A percentile compares a stretch with the other conserved stretches of the same genome.
These are phyloP conservation scores for Neoascochyta sp. DNA, from an alignment of 2,329 filamentous ascomycete genomes.

Conservation along the genomic window DNA sequence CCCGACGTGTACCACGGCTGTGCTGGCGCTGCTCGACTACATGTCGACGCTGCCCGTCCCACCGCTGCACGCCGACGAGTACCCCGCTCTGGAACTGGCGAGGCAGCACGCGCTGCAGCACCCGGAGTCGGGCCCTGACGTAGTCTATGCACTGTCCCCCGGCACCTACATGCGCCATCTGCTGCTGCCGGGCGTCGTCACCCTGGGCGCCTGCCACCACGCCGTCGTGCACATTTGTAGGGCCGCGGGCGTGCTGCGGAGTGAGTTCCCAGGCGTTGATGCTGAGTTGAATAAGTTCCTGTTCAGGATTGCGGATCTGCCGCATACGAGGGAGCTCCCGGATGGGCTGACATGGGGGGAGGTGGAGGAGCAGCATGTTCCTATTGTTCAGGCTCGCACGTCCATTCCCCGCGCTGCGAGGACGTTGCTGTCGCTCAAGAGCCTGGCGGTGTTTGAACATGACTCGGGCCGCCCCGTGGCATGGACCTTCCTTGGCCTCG, in stretches of 20 bases:
- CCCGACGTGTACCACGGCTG: conserved; percentile 25
- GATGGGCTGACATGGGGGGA: conserved; percentile 55
- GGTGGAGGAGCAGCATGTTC: conserved; percentile 52
- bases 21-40: conserved; percentile 26
- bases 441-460: conserved; percentile 44
- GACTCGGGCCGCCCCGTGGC: conserved; percentile 51
- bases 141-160: conserved; percentile 14
- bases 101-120: conserved; percentile 26
- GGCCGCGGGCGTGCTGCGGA: conserved; percentile 20
- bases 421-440: conserved; percentile 42
- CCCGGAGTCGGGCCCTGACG: conserved; percentile 18
- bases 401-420: conserved; percentile 53
- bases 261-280: conserved; percentile 29
- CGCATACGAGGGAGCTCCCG: conserved; percentile 40
- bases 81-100: conserved; percentile 22
- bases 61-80: conserved; percentile 25
- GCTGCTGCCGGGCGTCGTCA: conserved; percentile 38
- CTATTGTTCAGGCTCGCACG: conserved; percentile 48
- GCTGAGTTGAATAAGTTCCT: conserved; percentile 54
- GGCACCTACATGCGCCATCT: conserved; percentile 33
- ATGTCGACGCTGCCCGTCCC: conserved; percentile 27
- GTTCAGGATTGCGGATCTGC: conserved; percentile 49
- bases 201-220: conserved; percentile 45
- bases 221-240: conserved; percentile 20
- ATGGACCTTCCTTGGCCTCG: conserved; percentile 62